Conservation (phyloP, 1,139 yeast species). For the Debaryomyces nepalensis region DNA sequence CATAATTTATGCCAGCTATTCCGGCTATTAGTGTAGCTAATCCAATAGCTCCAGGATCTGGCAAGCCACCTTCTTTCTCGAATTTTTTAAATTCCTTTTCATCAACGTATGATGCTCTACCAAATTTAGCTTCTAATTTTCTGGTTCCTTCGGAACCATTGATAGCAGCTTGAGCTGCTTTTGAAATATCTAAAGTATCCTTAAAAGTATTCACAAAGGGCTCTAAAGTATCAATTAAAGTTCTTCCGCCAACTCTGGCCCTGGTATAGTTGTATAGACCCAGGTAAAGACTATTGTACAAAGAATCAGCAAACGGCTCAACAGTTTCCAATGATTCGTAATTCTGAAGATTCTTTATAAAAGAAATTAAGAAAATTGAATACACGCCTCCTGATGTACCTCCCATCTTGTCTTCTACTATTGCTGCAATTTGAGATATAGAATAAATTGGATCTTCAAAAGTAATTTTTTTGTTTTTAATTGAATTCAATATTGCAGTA, state of each 20-base stretch:
- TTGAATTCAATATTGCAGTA: slow-evolving; percentile 62
- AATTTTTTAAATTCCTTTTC: slow-evolving; percentile 49
- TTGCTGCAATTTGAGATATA: slow-evolving; percentile 59
- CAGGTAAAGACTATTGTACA: slow-evolving; percentile 42
- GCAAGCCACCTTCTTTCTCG: slow-evolving; percentile 58
- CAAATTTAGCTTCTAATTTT: slow-evolving; percentile 79
- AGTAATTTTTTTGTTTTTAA: slow-evolving; percentile 42
- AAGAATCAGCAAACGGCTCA: slow-evolving; percentile 31
- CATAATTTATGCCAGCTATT: too few species aligned
- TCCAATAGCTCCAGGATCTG: slow-evolving; percentile 95
- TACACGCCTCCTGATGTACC: slow-evolving; percentile 96
- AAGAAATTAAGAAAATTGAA: slow-evolving; percentile 68
- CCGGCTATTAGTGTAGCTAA: slow-evolving; percentile 70
- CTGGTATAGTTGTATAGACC: slow-evolving; percentile 72
- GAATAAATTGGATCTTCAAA: slow-evolving; percentile 51
- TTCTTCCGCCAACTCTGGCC: slow-evolving; percentile 87
- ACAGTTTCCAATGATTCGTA: slow-evolving; percentile 40
- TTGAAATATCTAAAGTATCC: slow-evolving; percentile 51
- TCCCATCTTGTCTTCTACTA: slow-evolving; percentile 90
- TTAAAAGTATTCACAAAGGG: slow-evolving; percentile 76
- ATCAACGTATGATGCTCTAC: slow-evolving; percentile 88
- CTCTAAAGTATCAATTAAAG: slow-evolving; percentile 83
- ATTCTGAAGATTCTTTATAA: slow-evolving; percentile 36
- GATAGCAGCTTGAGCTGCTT: slow-evolving; percentile 70
- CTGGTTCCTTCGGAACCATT: slow-evolving; percentile 79